phyloP scores from a whole-genome alignment of 225 moss, liverwort and hornwort species.

The Physcomitrium patens region DNA sequence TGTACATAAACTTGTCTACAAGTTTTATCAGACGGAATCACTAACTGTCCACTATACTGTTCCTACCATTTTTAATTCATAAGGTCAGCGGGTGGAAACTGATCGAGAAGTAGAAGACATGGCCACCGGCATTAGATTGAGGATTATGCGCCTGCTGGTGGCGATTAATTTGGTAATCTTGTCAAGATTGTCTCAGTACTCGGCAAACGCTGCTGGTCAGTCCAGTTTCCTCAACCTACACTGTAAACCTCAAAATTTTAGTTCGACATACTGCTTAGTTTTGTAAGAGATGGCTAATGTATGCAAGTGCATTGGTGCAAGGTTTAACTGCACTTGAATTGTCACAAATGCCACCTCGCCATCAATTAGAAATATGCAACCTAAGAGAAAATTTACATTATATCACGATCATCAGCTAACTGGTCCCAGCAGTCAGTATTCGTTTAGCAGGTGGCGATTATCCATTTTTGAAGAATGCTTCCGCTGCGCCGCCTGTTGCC shows the following conservation, averaged over 20 bases:
- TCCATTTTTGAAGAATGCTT: constrained; percentile 64
- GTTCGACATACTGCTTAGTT: background rate
- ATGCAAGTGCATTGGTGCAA: background rate
- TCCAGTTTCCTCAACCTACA: background rate
- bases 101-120: background rate
- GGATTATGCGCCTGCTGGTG: background rate
- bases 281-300: background rate
- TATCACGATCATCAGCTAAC: background rate
- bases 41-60: background rate
- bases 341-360: background rate
- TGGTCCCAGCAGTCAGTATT: background rate
- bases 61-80: background rate
- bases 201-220: constrained; percentile 1
- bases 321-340: background rate
- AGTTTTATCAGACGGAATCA: background rate
- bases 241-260: background rate
- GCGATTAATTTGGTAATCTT: background rate
- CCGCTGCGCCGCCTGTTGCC: constrained; percentile 31
- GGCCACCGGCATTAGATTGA: background rate
- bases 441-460: constrained; percentile 51
- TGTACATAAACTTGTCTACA: background rate
- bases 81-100: background rate
- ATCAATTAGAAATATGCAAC: background rate
- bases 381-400: background rate
- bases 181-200: background rate